Percentiles rank a stretch among this genome's conserved stretches.
Conservation (phyloP, 148 eudicot genomes). For the Chenopodium suecicum region DNA sequence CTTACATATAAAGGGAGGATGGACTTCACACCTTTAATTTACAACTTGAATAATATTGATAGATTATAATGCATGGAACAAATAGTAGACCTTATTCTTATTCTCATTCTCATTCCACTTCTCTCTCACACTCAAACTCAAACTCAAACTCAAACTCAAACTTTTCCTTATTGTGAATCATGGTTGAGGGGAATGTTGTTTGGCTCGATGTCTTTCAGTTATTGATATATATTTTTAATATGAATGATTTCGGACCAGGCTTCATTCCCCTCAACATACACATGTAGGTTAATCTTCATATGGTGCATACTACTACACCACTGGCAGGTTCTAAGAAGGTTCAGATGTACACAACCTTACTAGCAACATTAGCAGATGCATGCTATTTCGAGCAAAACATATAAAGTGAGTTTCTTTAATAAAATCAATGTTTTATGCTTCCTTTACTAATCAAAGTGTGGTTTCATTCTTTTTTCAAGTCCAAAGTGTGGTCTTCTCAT, state of each 20-base stretch:
- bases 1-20: slow-evolving; percentile 1
- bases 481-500: too few relatives aligned
- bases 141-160: too few relatives aligned
- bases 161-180: slow-evolving; percentile 12
- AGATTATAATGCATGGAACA: slow-evolving; percentile 18
- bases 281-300: neutral
- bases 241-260: slow-evolving; percentile 79
- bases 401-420: neutral
- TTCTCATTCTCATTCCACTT: neutral
- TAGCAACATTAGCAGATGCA: neutral
- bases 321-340: neutral
- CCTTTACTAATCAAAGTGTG: neutral
- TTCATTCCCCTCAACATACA: slow-evolving; percentile 68
- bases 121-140: neutral
- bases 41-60: neutral
- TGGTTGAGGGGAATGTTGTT: slow-evolving; percentile 74
- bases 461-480: neutral
- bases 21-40: neutral
- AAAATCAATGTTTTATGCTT: neutral
- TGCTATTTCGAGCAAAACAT: neutral
- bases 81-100: neutral
- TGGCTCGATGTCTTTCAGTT: slow-evolving; percentile 53
- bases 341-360: neutral
- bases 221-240: neutral
- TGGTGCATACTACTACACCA: neutral